Evolutionary conservation across 2,329 filamentous ascomycete genomes (phyloP).

Genomic region (Aureobasidium sp.): DNA sequence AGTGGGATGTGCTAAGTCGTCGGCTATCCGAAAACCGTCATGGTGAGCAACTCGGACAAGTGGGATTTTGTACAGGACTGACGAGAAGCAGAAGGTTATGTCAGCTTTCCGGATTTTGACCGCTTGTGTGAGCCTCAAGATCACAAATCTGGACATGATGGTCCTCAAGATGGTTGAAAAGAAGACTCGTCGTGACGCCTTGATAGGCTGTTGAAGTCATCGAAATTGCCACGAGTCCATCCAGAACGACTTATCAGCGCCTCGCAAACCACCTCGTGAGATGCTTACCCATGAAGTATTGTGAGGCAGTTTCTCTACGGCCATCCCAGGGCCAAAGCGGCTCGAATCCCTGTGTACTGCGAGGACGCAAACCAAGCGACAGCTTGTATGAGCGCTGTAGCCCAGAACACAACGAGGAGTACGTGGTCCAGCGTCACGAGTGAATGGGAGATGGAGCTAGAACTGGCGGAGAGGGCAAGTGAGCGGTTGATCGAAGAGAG

Average conservation of each 20-base stretch:
- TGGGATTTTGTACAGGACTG: neutral
- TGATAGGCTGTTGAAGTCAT: neutral
- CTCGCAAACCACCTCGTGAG: neutral
- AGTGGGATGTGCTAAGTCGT: slow-evolving; percentile 12
- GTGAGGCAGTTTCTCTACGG: neutral
- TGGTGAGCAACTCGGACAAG: neutral
- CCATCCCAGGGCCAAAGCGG: neutral
- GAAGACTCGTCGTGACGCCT: neutral
- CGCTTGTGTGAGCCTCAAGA: slow-evolving; percentile 8
- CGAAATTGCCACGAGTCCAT: neutral
- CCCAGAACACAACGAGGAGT: too few species aligned
- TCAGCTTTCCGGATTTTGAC: slow-evolving; percentile 15
- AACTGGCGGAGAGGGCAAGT: neutral
- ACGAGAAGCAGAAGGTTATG: slow-evolving; percentile 5
- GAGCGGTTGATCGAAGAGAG: neutral
- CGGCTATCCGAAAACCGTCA: slow-evolving; percentile 8
- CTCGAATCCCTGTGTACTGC: neutral
- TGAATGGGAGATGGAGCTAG: neutral
- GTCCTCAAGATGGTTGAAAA: neutral
- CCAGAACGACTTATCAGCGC: neutral
- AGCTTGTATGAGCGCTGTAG: neutral
- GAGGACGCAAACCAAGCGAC: neutral
- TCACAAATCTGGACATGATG: neutral
- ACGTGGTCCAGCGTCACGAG: neutral
- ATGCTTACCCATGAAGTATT: neutral